Conservation (phyloP, 2,329 filamentous ascomycete genomes). For the Rachicladosporium sp. region DNA sequence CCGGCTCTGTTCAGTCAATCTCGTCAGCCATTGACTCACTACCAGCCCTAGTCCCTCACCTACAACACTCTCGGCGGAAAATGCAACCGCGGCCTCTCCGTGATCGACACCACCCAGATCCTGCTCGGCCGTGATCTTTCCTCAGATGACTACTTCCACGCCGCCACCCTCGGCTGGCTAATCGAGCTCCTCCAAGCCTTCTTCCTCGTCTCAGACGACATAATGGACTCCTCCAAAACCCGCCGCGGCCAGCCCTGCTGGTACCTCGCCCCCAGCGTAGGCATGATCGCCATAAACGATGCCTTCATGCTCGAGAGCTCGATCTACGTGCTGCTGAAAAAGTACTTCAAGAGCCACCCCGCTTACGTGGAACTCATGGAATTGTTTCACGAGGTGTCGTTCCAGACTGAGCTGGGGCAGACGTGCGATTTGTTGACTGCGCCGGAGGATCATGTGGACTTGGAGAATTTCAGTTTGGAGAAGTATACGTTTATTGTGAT, state of each 20-base stretch:
- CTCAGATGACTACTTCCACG: conserved; percentile 75
- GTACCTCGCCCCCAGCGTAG: conserved; percentile 82
- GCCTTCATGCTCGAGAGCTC: conserved; percentile 85
- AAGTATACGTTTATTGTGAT: conserved; percentile 98
- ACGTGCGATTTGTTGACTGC: conserved; percentile 89
- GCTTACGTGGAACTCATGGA: conserved; percentile 85
- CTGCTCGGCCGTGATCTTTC: conserved; percentile 61
- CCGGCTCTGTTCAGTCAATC: neutral
- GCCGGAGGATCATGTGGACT: conserved; percentile 83
- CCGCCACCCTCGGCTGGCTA: conserved; percentile 91
- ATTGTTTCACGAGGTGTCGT: conserved; percentile 88
- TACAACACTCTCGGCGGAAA: conserved; percentile 88
- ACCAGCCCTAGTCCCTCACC: conserved; percentile 53
- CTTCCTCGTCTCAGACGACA: conserved; percentile 97
- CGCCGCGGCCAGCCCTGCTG: conserved; percentile 91
- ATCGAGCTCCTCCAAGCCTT: conserved; percentile 97
- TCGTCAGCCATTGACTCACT: neutral
- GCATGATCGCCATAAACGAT: conserved; percentile 97
- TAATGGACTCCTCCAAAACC: conserved; percentile 94
- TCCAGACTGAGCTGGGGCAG: conserved; percentile 93
- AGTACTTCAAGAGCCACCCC: conserved; percentile 79
- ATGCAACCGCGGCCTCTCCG: conserved; percentile 97
- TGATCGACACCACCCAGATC: conserved; percentile 77
- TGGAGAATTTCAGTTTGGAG: conserved; percentile 86
- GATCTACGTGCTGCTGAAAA: conserved; percentile 87